Conservation (phyloP, 176 grass and related monocot species). For the Aegilops tauschii region DNA sequence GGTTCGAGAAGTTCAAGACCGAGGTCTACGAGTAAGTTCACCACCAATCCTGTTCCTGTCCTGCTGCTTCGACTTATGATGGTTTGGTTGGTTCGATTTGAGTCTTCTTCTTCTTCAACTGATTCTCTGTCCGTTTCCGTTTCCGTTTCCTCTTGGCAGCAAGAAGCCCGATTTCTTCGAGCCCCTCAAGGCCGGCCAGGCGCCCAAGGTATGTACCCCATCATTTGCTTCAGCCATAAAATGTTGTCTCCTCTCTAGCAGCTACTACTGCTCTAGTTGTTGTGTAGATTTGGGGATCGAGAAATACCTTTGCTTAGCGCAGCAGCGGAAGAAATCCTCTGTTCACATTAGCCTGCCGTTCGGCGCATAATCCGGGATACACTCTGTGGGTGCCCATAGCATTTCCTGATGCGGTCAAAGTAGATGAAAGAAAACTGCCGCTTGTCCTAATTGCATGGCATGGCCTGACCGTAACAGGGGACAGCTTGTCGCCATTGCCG, state of each 20-base stretch:
- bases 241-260: background rate
- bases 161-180: conserved; percentile 77
- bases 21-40: conserved; percentile 66
- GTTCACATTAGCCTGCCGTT: background rate
- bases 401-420: background rate
- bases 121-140: background rate
- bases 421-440: background rate
- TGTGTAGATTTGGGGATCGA: background rate
- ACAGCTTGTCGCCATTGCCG: conserved; percentile 12
- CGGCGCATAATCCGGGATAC: background rate
- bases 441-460: conserved; percentile 8
- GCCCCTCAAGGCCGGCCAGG: conserved; percentile 64
- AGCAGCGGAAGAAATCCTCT: background rate
- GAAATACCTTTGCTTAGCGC: background rate
- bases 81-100: background rate
- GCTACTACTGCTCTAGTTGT: no score
- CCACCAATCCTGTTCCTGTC: no score
- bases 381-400: background rate
- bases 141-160: conserved; percentile 31
- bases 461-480: background rate
- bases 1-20: conserved; percentile 81
- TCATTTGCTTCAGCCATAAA: background rate
- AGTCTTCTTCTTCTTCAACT: background rate
- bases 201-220: conserved; percentile 52
- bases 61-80: background rate